Percentiles rank a stretch among this genome's conserved stretches.
Conservation (phyloP, 306 rosid genomes). For the Acmispon strigosus region DNA sequence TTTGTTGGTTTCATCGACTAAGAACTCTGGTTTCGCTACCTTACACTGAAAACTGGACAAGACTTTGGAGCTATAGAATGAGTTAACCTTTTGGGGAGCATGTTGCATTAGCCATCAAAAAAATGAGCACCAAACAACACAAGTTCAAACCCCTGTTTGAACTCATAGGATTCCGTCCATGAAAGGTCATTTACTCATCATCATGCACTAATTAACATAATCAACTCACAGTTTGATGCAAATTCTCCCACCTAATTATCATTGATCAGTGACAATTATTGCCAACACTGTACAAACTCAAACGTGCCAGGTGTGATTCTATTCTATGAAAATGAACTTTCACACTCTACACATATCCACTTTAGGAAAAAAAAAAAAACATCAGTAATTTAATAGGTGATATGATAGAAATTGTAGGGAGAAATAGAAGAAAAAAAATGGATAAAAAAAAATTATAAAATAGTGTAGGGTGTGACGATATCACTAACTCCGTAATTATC, state of each 20-base stretch:
- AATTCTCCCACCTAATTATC: neutral
- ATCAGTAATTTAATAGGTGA: too few species aligned
- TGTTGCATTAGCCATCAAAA: neutral
- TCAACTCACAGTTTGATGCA: neutral
- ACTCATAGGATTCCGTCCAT: slow-evolving; percentile 15
- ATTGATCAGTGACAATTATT: slow-evolving; percentile 1
- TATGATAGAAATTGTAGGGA: too few species aligned
- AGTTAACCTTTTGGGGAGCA: slow-evolving; percentile 26
- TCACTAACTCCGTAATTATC: neutral
- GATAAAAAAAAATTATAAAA: too few species aligned
- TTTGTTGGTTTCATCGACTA: slow-evolving; percentile 32
- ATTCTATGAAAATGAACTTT: too few species aligned
- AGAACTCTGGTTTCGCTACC: slow-evolving; percentile 23
- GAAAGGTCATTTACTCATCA: neutral
- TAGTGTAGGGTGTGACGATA: too few species aligned
- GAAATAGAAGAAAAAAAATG: too few species aligned
- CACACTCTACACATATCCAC: too few species aligned
- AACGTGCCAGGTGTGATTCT: slow-evolving; percentile 34
- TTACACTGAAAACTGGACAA: slow-evolving; percentile 38
- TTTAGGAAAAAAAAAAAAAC: too few species aligned
- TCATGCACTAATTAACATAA: neutral
- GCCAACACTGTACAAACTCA: neutral
- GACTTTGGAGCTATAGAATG: neutral
- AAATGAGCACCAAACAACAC: neutral
- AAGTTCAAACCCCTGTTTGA: neutral